Evolutionary conservation across 192 early-diverging fungal genomes (phyloP).

Genomic region (Backusella tuberculispora): DNA sequence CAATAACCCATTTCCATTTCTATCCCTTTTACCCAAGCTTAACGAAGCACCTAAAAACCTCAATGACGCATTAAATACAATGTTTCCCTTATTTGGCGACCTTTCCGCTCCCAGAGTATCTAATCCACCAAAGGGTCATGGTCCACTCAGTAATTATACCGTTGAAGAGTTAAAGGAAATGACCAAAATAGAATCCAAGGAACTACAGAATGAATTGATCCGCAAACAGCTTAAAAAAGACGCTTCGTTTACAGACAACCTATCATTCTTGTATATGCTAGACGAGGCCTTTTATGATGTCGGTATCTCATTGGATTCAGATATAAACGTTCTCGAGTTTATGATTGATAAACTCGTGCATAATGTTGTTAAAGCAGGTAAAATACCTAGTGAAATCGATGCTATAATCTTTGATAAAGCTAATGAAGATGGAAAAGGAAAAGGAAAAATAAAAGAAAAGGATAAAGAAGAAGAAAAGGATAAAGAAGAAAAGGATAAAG

Average conservation of each 20-base stretch:
- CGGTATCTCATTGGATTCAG: neutral
- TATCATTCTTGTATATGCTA: neutral
- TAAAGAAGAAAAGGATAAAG: neutral
- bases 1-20: neutral
- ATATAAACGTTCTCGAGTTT: neutral
- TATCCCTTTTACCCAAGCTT: neutral
- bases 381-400: neutral
- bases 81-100: neutral
- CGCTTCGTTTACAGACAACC: neutral
- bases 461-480: too few relatives aligned
- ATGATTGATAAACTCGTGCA: neutral
- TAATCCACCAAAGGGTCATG: neutral
- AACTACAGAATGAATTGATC: neutral
- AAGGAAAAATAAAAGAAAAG: too few relatives aligned
- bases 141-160: neutral
- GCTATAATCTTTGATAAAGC: too few relatives aligned
- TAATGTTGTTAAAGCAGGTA: neutral
- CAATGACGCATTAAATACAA: neutral
- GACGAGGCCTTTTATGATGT: neutral
- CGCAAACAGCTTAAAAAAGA: neutral
- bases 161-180: neutral
- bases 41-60: neutral
- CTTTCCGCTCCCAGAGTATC: neutral
- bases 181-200: neutral
- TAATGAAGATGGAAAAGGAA: neutral